Percentiles rank a stretch among this genome's conserved stretches.
Conservation (phyloP, 208 protist species). For the Porcisia hertigi region DNA sequence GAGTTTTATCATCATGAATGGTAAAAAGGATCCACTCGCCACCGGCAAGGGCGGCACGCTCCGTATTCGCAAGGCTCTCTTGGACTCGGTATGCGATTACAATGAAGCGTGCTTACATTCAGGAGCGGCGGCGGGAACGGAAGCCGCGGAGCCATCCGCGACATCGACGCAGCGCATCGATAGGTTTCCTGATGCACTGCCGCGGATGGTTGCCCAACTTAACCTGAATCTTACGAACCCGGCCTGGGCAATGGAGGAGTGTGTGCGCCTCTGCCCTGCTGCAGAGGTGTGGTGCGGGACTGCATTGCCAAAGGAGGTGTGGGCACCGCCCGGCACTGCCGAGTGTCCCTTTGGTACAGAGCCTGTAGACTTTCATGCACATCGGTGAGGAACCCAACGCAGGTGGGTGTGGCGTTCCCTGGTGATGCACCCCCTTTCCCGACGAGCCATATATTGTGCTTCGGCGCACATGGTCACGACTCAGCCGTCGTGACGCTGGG, state of each 20-base stretch:
- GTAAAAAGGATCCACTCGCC: neutral
- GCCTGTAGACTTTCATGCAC: conserved; percentile 33
- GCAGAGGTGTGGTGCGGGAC: conserved; percentile 61
- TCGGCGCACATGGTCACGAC: no score
- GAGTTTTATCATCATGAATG: neutral
- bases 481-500: no score
- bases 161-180: conserved; percentile 1
- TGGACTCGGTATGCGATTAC: conserved; percentile 11
- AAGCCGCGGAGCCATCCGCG: neutral
- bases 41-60: neutral
- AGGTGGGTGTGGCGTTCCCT: neutral
- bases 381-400: conserved; percentile 11
- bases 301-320: conserved; percentile 54
- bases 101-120: conserved; percentile 1
- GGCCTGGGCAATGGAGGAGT: conserved; percentile 87
- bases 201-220: conserved; percentile 13
- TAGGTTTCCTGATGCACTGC: conserved; percentile 12
- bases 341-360: conserved; percentile 73
- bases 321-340: conserved; percentile 58
- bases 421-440: neutral
- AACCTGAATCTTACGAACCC: conserved; percentile 36
- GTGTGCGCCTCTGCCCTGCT: conserved; percentile 45
- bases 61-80: conserved; percentile 16
- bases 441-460: no score
- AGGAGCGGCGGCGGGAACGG: neutral